phyloP scores from a whole-genome alignment of 169 alveolate species.

The Eimeria necatrix region DNA sequence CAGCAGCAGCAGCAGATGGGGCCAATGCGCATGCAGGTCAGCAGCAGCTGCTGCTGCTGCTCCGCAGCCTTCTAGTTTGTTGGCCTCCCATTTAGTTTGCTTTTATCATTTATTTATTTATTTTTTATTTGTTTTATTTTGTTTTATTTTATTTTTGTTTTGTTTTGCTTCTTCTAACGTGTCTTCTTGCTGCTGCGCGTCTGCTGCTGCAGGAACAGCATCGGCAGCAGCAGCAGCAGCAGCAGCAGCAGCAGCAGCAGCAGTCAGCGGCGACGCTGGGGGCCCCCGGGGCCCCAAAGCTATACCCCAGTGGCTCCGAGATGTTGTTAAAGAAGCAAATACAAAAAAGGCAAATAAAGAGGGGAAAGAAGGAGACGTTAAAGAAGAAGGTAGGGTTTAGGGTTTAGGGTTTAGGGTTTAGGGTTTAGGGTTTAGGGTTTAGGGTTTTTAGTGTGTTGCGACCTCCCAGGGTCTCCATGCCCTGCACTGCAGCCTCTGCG shows the following conservation, averaged over 20 bases:
- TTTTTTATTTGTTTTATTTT: too few relatives aligned
- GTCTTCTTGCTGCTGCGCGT: not conserved
- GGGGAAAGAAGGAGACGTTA: not conserved
- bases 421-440: not conserved
- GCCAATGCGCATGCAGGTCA: too few relatives aligned
- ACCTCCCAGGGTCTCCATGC: too few relatives aligned
- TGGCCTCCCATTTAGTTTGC: too few relatives aligned
- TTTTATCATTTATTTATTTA: too few relatives aligned
- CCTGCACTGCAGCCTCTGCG: too few relatives aligned
- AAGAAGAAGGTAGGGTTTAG: slow-evolving; percentile 40
- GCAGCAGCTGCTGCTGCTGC: too few relatives aligned
- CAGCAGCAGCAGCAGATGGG: too few relatives aligned
- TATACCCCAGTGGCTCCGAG: slow-evolving; percentile 75
- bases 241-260: slow-evolving; percentile 8
- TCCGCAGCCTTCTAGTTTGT: too few relatives aligned
- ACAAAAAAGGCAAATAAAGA: not conserved
- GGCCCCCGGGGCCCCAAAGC: not conserved
- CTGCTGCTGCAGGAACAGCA: not conserved
- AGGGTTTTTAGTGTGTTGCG: too few relatives aligned
- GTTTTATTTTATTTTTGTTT: too few relatives aligned
- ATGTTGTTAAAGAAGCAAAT: slow-evolving; percentile 46
- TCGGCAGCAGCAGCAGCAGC: not conserved
- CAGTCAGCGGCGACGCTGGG: not conserved
- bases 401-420: not conserved
- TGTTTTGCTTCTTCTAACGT: too few relatives aligned